Evolutionary conservation across 306 rosid species (phyloP).

Genomic region (Quercus mongolica): DNA sequence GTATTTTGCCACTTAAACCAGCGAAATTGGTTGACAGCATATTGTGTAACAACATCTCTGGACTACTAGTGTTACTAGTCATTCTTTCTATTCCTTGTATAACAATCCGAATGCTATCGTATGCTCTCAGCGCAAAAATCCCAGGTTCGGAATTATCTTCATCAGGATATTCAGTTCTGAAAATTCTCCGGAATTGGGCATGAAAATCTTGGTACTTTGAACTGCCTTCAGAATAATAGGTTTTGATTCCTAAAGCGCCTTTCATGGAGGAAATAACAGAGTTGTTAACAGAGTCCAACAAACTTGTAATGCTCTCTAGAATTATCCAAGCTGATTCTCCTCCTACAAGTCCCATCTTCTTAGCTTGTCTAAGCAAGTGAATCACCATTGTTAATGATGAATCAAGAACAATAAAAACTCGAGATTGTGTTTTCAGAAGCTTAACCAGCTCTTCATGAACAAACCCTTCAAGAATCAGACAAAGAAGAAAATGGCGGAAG

Average conservation of each 20-base stretch:
- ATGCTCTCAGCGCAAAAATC: constrained; percentile 55
- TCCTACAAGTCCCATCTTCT: constrained; percentile 41
- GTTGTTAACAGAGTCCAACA: constrained; percentile 40
- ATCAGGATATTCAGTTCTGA: constrained; percentile 28
- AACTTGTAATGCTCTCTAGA: constrained; percentile 50
- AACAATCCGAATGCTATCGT: constrained; percentile 49
- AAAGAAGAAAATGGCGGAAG: constrained; percentile 46
- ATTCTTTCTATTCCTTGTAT: constrained; percentile 39
- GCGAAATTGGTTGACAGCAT: constrained; percentile 30
- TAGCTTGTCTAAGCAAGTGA: constrained; percentile 53
- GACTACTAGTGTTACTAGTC: constrained; percentile 9
- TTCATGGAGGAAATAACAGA: constrained; percentile 48
- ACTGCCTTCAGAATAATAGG: constrained; percentile 31
- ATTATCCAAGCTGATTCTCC: constrained; percentile 63
- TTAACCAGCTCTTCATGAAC: constrained; percentile 45
- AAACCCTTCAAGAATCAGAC: constrained; percentile 45
- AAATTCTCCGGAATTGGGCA: constrained; percentile 30
- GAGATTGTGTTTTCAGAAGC: constrained; percentile 36
- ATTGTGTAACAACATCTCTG: constrained; percentile 8
- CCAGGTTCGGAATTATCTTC: constrained; percentile 50
- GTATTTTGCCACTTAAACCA: constrained; percentile 63
- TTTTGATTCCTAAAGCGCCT: constrained; percentile 70
- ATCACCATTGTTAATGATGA: constrained; percentile 48
- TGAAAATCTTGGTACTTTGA: constrained; percentile 34
- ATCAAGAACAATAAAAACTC: constrained; percentile 54